Evolutionary conservation across 1,284 basidiomycete species (phyloP), one percentile per base, ranked within the genome.

Genomic region (Pyrrhoderma lamaoense): DNA sequence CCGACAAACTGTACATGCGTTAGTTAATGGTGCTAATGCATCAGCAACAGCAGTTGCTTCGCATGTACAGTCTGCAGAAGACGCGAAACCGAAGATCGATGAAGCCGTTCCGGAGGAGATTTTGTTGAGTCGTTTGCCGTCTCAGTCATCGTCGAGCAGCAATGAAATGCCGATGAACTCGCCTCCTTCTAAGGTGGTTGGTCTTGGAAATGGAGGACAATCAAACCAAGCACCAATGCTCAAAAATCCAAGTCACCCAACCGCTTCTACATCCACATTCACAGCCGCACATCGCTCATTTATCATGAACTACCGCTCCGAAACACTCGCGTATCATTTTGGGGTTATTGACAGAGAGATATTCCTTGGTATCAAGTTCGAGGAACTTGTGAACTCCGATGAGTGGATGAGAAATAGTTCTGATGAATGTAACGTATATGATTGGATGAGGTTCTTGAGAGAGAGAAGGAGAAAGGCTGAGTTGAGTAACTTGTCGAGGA

Each of bases 321-420:
- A 82, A 47, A 69, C 69, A 3, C 66, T 95, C 19, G 87, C 88
- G 0, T 76, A 83, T 50, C 89, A 93, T 60, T 86, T 93, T 62
- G 77, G 83, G 9, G 82, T 93, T 74, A 92, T 95, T 60, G 92
- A 95, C 58, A 76, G 86, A 16, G 92, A 94, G 61, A 68, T 95
- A 49, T 87, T 93, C 64, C 80, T 87, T 61, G 76, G 78, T 18
- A 76, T 95, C 62, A 85, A 82, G 59, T 91, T 90, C 62, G 87
- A 91, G 60, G 90, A 93, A 60, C 71, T 93, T 9, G 80, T 90
- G 27, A n/a, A n/a, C 11, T 74, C 80, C 53, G 76, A 78, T 42
- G 79, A 84, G 46, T 87, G 83, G 82, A 72, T 77, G 61, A 5
- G 7, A 11, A 58, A 58, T 9, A 69, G 70, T 7, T 73, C 75